Conservation (phyloP, 306 rosid genomes). For the Trifolium subterraneum region DNA sequence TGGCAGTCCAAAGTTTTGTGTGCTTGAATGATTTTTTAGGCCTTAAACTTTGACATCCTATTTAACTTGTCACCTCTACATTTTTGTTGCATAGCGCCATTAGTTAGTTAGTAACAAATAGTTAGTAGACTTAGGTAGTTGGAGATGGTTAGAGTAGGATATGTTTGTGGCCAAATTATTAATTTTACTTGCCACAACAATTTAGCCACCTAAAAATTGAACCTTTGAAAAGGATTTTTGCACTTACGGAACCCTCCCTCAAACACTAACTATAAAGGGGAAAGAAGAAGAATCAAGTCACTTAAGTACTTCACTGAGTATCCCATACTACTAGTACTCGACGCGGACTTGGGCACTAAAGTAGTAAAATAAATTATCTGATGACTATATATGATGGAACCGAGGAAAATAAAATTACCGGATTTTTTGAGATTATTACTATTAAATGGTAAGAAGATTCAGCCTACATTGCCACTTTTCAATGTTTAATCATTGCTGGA, state of each 20-base stretch:
- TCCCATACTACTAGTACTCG: background rate
- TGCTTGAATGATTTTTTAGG: conserved; percentile 22
- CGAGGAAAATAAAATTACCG: background rate
- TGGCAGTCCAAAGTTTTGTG: background rate
- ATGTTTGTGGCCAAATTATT: background rate
- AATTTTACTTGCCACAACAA: conserved; percentile 1
- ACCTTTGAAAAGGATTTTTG: background rate
- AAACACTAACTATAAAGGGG: background rate
- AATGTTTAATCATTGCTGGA: background rate
- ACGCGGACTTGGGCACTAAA: background rate
- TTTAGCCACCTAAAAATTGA: conserved; percentile 3
- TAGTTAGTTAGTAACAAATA: background rate
- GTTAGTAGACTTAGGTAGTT: background rate
- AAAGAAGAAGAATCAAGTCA: background rate
- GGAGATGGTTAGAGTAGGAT: background rate
- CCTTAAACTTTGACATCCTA: conserved; percentile 23
- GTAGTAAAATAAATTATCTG: background rate
- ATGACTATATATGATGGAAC: background rate
- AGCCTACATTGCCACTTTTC: background rate
- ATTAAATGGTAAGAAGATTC: background rate
- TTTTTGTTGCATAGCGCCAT: background rate
- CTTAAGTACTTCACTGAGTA: background rate
- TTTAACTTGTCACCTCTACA: conserved; percentile 20
- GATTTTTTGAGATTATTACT: too few species aligned
- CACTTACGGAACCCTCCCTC: background rate